A percentile compares a stretch with the other conserved stretches of the same genome.
Evolutionary conservation across 2,329 filamentous ascomycete genomes (phyloP).

Genomic region (Verticillium nonalfalfae): DNA sequence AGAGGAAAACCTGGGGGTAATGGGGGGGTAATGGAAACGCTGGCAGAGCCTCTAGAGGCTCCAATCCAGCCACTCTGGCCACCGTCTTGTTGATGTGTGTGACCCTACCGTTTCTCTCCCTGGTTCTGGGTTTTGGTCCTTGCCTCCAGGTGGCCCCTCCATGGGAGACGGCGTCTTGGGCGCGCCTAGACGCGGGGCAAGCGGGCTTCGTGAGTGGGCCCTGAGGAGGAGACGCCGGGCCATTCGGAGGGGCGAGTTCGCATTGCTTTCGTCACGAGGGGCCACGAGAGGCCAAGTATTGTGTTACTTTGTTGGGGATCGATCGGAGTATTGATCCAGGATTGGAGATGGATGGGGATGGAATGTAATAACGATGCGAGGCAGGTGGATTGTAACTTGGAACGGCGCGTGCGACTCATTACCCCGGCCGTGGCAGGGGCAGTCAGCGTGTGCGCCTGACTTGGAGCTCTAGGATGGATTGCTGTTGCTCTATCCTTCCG

Average conservation of each 20-base stretch:
- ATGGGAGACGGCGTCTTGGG: not conserved
- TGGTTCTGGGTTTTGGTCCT: not conserved
- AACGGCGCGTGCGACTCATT: not conserved
- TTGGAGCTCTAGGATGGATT: not conserved
- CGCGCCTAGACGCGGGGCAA: not conserved
- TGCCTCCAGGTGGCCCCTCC: not conserved
- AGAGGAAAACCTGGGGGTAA: constrained; percentile 2
- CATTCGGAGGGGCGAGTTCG: not conserved
- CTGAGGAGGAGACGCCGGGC: not conserved
- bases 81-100: not conserved
- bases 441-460: not conserved
- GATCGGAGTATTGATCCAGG: not conserved
- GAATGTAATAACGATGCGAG: not conserved
- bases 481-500: not conserved
- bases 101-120: not conserved
- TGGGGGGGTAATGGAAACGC: constrained; percentile 3
- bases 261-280: not conserved
- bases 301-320: not conserved
- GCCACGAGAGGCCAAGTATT: not conserved
- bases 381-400: not conserved
- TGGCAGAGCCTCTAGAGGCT: not conserved
- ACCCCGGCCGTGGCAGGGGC: not conserved
- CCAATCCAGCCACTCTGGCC: too few species aligned
- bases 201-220: not conserved
- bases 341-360: not conserved